Evolutionary conservation across 2,329 filamentous ascomycete species (phyloP), one percentile per base, ranked within the genome.

Genomic region (Neocatenulostroma microsporum): DNA sequence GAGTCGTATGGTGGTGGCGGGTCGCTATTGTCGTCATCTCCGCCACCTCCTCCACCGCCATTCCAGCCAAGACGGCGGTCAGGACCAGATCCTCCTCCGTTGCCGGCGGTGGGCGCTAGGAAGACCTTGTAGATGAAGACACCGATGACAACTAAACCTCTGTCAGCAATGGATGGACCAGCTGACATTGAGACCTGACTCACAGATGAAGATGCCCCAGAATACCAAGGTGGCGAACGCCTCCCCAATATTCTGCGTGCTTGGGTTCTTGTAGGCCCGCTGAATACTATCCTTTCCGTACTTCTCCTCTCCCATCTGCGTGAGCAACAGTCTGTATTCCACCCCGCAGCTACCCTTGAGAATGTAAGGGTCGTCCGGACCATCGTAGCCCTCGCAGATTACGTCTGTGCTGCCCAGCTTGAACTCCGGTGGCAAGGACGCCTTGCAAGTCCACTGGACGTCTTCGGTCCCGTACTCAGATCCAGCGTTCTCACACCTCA

Each of bases 321-420:
- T 96, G 35, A 96, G 67, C 0, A 82, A 61, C 5, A 96, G 63
- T 11, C 81, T 72, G 62, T 96, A 96, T 63, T 94, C 85, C 17
- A 94, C 88, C 11, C 83, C 91, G 62, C 89, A 96, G 60, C 84
- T 91, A 15, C 91, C 91, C 54, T 84, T 87, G 36, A 96, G 66
- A n/a, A 96, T 74, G 60, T 86, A 93, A 0, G 78, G 77, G 58
- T 96, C 91, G 30, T 89, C 76, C 1, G 80, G 63, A 11, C 67
- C 70, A 40, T 74, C 68, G 63, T 94, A 96, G 9, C 91, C 89
- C 57, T 98, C 89, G 61, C 91, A 98, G 9, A 87, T 69, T 37
- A 96, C 89, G 44, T 96, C 88, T 9, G 89, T 95, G 43, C 75
- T 73, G 39, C 85, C 88, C 19, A 96, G 76, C 61, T 80, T 81